Evolutionary conservation across 2,329 filamentous ascomycete species (phyloP).

Genomic region (Fusarium verrucosum): DNA sequence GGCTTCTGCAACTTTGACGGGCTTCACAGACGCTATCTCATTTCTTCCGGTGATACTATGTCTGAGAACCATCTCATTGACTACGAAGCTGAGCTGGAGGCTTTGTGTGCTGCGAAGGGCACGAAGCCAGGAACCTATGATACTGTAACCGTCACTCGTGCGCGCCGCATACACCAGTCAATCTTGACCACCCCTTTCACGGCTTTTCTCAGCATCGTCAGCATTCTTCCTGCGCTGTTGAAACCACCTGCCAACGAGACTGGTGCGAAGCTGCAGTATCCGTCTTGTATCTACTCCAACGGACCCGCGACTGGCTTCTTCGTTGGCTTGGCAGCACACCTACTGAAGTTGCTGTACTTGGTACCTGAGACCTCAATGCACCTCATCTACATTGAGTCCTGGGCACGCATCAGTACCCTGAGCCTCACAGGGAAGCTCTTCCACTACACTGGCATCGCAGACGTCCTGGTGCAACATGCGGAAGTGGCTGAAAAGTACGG

Average conservation of each 20-base stretch:
- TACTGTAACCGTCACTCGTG: conserved; percentile 75
- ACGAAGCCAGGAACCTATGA: conserved; percentile 63
- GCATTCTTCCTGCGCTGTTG: conserved; percentile 67
- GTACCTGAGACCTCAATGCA: conserved; percentile 67
- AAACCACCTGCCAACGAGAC: conserved; percentile 43
- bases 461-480: conserved; percentile 86
- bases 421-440: conserved; percentile 87
- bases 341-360: conserved; percentile 57
- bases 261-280: conserved; percentile 56
- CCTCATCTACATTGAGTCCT: conserved; percentile 90
- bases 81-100: conserved; percentile 50
- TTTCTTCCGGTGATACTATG: conserved; percentile 76
- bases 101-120: conserved; percentile 26
- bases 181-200: conserved; percentile 77
- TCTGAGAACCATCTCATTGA: conserved; percentile 75
- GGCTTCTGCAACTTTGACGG: conserved; percentile 60
- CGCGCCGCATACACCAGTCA: conserved; percentile 83
- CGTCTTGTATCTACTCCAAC: conserved; percentile 84
- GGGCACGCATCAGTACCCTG: conserved; percentile 83
- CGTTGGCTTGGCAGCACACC: conserved; percentile 63
- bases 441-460: conserved; percentile 69
- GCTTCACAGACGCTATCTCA: conserved; percentile 81
- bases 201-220: conserved; percentile 70
- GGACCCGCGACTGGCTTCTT: conserved; percentile 90
- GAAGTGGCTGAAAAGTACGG: conserved; percentile 62